Conservation (phyloP, 495 filamentous ascomycete genomes). For the Pseudotulostoma volvatum region DNA sequence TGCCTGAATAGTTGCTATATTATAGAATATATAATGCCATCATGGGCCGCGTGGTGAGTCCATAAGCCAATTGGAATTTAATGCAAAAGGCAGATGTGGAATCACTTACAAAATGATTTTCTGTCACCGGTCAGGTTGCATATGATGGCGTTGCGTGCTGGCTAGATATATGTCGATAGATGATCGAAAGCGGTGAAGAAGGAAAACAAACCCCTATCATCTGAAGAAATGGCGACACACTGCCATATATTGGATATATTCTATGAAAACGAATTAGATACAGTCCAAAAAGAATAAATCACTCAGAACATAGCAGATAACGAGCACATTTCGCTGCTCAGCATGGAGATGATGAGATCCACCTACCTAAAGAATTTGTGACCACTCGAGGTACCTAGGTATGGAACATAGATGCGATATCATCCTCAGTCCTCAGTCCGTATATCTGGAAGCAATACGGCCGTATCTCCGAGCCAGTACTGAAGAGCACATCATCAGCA, state of each 20-base stretch:
- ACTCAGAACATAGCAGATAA: too few species aligned
- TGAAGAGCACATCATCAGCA: too few species aligned
- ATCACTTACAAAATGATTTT: constrained; percentile 33
- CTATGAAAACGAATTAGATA: constrained; percentile 38
- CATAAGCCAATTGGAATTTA: too few species aligned
- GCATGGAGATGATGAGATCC: too few species aligned
- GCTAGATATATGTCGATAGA: constrained; percentile 1
- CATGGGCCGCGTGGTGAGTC: too few species aligned
- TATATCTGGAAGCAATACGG: constrained; percentile 44
- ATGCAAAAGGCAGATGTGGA: neutral
- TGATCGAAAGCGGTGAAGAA: neutral
- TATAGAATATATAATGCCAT: too few species aligned
- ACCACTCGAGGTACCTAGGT: constrained; percentile 33
- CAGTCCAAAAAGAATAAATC: too few species aligned
- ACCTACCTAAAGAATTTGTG: neutral
- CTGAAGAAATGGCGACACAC: too few species aligned
- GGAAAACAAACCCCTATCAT: too few species aligned
- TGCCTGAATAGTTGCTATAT: neutral
- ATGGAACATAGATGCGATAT: constrained; percentile 34
- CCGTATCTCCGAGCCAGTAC: constrained; percentile 46
- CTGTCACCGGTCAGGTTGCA: constrained; percentile 57
- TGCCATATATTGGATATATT: constrained; percentile 36
- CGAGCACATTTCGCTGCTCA: too few species aligned
- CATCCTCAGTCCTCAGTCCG: constrained; percentile 39
- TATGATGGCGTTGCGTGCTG: constrained; percentile 51